Evolutionary conservation across 192 early-diverging fungal species (phyloP), one percentile per base, ranked within the genome.

Genomic region (Coemansia sp.): DNA sequence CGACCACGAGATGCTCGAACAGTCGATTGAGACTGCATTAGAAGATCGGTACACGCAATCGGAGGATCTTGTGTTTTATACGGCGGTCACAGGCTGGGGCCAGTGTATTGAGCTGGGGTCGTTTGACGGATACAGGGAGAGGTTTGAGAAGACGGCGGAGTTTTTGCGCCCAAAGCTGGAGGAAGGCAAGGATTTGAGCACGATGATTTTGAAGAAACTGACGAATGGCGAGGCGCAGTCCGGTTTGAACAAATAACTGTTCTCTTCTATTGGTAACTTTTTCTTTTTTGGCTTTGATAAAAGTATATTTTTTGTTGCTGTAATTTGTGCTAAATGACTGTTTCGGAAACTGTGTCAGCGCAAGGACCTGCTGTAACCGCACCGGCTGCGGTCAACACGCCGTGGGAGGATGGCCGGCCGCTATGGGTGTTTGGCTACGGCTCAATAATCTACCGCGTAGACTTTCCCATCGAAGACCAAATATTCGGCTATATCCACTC

Each of bases 21-120:
- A 92, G 49, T 84, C 94, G 5, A 92, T 98, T 55, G 73, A 88
- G 48, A 87, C 94, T 1, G 94, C 96, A 3, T 61, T 98, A 12
- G 82, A 85, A 34, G 82, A 85, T 66, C 83, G 86, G 58, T 86
- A 93, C 36, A 89, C 87, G 64, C 85, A 88, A 58, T 82, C 88
- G 14, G 90, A 91, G 64, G 91, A 93, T 60, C 48, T 84, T 83
- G 93, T 94, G 65, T 98, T 97, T 63, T 91, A 91, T 70, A 89
- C 91, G n/a, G 90, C 92, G 7, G 90, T 92, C 2, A 82, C 85
- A 28, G 94, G 94, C 26, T 98, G 97, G 97, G 93, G 90, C 22
- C 92, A 97, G 70, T 91, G 89, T 62, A 93, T 98, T 53, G 87
- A 85, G 21, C 63, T 89, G 55, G 91, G 90, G 1, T 87, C 84